Evolutionary conservation across 805 yeast genomes (phyloP).

Genomic region (Candida sanyiensis): DNA sequence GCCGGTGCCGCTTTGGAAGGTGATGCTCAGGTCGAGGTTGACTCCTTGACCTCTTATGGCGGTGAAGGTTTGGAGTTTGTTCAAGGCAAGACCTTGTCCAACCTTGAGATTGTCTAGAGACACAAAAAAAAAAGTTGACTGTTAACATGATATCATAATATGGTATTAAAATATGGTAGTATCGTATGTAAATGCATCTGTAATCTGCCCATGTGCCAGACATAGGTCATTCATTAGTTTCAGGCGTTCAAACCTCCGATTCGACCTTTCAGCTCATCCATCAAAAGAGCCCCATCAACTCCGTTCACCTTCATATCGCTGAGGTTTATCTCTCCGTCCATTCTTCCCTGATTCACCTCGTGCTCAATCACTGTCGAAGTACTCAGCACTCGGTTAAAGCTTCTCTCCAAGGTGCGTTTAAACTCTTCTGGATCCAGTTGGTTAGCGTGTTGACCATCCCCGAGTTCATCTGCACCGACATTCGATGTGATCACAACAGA

Average conservation of each 20-base stretch:
- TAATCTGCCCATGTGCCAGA: slow-evolving; percentile 7
- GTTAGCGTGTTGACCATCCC: slow-evolving; percentile 2
- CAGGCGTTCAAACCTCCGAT: slow-evolving; percentile 5
- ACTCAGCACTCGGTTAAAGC: slow-evolving; percentile 13
- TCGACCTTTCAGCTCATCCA: slow-evolving; percentile 17
- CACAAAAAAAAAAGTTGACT: neutral
- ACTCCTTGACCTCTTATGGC: slow-evolving; percentile 65
- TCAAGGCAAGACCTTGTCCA: slow-evolving; percentile 39
- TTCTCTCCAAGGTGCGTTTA: slow-evolving; percentile 18
- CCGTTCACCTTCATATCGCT: slow-evolving; percentile 13
- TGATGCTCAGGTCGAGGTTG: slow-evolving; percentile 62
- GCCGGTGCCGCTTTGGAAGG: slow-evolving; percentile 60
- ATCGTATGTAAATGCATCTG: neutral
- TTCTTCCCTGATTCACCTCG: neutral
- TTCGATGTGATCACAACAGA: slow-evolving; percentile 19
- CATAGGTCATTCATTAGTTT: slow-evolving; percentile 7
- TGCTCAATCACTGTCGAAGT: slow-evolving; percentile 5
- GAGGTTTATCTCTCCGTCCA: slow-evolving; percentile 5
- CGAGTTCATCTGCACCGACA: slow-evolving; percentile 7
- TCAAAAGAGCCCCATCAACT: slow-evolving; percentile 11
- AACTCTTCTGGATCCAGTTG: slow-evolving; percentile 15
- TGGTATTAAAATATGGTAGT: too few species aligned
- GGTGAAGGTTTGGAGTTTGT: slow-evolving; percentile 66
- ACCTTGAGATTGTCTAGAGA: slow-evolving; percentile 24
- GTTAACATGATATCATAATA: too few species aligned